Conservation (phyloP, 768 basidiomycete genomes). For the Myochromella boudieri region DNA sequence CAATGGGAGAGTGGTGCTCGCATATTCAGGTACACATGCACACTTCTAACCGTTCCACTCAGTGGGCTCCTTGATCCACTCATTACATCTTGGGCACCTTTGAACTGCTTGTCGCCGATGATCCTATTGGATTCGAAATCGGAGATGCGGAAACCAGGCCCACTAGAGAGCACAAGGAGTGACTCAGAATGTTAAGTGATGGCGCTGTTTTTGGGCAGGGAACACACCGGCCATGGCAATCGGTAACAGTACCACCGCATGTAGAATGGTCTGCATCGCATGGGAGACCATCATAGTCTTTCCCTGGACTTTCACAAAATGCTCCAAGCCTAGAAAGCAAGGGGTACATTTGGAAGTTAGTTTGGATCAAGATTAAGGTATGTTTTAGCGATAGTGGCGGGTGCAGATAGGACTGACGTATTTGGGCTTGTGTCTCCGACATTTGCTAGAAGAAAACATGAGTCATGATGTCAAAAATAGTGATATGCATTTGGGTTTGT, state of each 20-base stretch:
- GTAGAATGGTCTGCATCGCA: conserved; percentile 76
- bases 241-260: conserved; percentile 64
- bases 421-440: conserved; percentile 82
- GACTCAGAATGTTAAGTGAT: background rate
- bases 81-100: conserved; percentile 69
- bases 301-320: conserved; percentile 75
- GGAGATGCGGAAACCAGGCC: conserved; percentile 72
- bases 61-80: conserved; percentile 44
- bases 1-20: conserved; percentile 29
- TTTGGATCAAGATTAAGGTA: conserved; percentile 6
- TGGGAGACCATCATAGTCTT: conserved; percentile 61
- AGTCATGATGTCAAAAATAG: conserved; percentile 1
- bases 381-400: conserved; percentile 1
- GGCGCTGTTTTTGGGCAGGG: conserved; percentile 2
- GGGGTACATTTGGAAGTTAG: conserved; percentile 1
- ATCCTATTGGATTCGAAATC: conserved; percentile 77
- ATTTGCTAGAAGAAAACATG: conserved; percentile 50
- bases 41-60: conserved; percentile 61
- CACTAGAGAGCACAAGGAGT: conserved; percentile 46
- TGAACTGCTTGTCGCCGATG: conserved; percentile 69
- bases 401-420: conserved; percentile 47
- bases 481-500: background rate
- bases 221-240: conserved; percentile 68
- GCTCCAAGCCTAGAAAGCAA: conserved; percentile 52
- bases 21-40: conserved; percentile 76